A percentile compares a stretch with the other conserved stretches of the same genome.
Conservation (phyloP, 768 basidiomycete species). For the Rhizopogon sp. region DNA sequence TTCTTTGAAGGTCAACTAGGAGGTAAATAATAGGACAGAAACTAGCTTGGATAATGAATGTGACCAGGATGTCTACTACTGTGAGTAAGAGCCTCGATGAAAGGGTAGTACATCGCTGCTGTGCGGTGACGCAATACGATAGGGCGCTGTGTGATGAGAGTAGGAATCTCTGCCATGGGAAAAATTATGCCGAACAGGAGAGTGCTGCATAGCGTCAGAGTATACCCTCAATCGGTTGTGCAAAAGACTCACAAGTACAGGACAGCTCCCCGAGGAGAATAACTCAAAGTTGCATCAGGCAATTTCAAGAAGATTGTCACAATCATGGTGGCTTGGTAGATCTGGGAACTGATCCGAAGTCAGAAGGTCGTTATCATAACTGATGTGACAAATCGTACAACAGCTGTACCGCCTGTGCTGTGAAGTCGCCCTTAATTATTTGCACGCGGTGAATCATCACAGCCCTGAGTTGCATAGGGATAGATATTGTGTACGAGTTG, state of each 20-base stretch:
- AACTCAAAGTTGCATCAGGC: slow-evolving; percentile 27
- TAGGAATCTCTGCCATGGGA: slow-evolving; percentile 48
- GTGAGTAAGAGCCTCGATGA: slow-evolving; percentile 39
- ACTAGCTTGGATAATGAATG: slow-evolving; percentile 12
- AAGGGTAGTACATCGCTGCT: slow-evolving; percentile 45
- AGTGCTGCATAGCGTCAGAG: slow-evolving; percentile 39
- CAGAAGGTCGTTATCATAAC: slow-evolving; percentile 8
- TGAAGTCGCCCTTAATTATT: slow-evolving; percentile 38
- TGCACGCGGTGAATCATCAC: slow-evolving; percentile 42
- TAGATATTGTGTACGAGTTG: slow-evolving; percentile 42
- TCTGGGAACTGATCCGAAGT: slow-evolving; percentile 29
- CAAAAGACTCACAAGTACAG: slow-evolving; percentile 59
- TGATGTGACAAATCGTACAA: slow-evolving; percentile 23
- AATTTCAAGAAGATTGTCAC: slow-evolving; percentile 39
- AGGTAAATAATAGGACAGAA: slow-evolving; percentile 13
- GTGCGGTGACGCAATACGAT: slow-evolving; percentile 37
- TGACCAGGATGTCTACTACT: slow-evolving; percentile 42
- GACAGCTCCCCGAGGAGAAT: slow-evolving; percentile 64
- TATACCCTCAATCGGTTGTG: slow-evolving; percentile 18
- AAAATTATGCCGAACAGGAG: slow-evolving; percentile 47
- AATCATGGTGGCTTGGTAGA: slow-evolving; percentile 15
- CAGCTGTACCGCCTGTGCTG: slow-evolving; percentile 29
- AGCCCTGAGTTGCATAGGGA: slow-evolving; percentile 38
- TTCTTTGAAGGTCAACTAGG: slow-evolving; percentile 14
- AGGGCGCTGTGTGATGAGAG: slow-evolving; percentile 38